Evolutionary conservation across 2,329 filamentous ascomycete genomes (phyloP).

Genomic region (Onygenales sp.): DNA sequence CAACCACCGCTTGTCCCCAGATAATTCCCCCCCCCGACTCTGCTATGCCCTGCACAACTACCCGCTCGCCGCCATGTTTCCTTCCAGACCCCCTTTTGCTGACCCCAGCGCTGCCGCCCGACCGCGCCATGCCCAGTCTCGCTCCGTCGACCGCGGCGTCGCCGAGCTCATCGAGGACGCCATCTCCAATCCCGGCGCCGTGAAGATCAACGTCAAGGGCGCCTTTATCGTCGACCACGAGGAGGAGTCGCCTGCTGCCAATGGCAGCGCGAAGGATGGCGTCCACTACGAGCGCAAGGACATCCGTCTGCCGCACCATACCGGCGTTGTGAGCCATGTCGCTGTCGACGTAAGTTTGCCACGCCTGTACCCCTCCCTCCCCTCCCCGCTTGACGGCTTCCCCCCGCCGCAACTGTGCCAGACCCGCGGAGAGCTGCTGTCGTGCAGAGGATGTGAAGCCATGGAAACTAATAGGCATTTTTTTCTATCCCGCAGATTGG

Average conservation of each 20-base stretch:
- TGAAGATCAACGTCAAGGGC: slow-evolving; percentile 92
- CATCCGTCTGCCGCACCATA: slow-evolving; percentile 94
- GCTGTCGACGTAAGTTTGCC: slow-evolving; percentile 70
- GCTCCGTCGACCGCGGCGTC: slow-evolving; percentile 16
- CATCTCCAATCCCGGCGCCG: slow-evolving; percentile 54
- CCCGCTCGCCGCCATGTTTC: slow-evolving; percentile 19
- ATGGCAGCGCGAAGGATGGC: slow-evolving; percentile 38
- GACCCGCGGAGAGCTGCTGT: no score
- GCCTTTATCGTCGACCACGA: slow-evolving; percentile 93
- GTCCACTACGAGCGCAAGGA: slow-evolving; percentile 73
- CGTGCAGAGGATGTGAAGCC: no score
- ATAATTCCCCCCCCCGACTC: background rate
- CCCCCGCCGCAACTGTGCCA: background rate
- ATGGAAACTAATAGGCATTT: background rate
- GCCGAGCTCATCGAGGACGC: slow-evolving; percentile 30
- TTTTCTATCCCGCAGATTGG: slow-evolving; percentile 59
- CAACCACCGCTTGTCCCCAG: background rate
- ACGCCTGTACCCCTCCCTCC: slow-evolving; percentile 3
- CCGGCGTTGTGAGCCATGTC: slow-evolving; percentile 88
- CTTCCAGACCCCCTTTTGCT: slow-evolving; percentile 17
- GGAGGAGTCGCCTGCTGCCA: slow-evolving; percentile 34
- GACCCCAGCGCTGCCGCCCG: slow-evolving; percentile 12
- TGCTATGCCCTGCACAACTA: background rate
- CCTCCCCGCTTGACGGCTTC: background rate
- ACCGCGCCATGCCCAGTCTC: slow-evolving; percentile 12